Base-by-base conservation (phyloP, 768 basidiomycete genomes). In the Termitomyces sp. region DNA sequence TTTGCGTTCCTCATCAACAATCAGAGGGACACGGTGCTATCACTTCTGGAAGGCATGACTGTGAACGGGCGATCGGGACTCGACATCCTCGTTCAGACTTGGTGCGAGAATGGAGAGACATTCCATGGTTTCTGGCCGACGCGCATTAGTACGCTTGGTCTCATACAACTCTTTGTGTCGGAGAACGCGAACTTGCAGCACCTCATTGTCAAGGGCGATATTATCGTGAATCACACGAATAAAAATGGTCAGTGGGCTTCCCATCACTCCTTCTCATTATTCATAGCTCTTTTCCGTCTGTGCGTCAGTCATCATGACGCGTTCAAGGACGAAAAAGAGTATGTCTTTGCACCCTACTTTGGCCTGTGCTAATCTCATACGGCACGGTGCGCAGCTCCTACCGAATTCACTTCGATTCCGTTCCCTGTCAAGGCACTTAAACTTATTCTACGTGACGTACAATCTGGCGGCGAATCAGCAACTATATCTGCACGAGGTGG, bases 81-180 rank as follows among this genome's bases (percentile, higher is more conserved):
- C n/a, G 87, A 95, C 59, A 82, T 98, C 47, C 78, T 99, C n/a
- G 81, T 98, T 27, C 83, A 88, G 55, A 87, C 91, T 0, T 98
- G 95, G 96, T 92, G 91, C 67, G 96, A 99, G 69, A 95, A 95
- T 65, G 88, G 89, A 13, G 91, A 93, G 71, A 93, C 89, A 5
- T 91, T 98, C 81, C 93, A 94, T 67, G 95, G 97, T 32, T 93
- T 88, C 71, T 98, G 96, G 95, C 87, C 93, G 10, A 84, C 86
- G 4, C 85, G 93, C 33, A 82, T 96, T 65, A 95, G 93, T 71
- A 88, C 84, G 39, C 74, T 98, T 55, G 95, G 89, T 1, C 74
- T 99, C 50, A 83, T 83, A 30, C 83, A 89, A 60, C 78, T 98
- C 24, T 89, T 89, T 67, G 73, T 74, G 0, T 82, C 85, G 5